A percentile compares a stretch with the other conserved stretches of the same genome.
phyloP scores from a whole-genome alignment of 164 flowering plant genomes.

The Akebia trifoliata region DNA sequence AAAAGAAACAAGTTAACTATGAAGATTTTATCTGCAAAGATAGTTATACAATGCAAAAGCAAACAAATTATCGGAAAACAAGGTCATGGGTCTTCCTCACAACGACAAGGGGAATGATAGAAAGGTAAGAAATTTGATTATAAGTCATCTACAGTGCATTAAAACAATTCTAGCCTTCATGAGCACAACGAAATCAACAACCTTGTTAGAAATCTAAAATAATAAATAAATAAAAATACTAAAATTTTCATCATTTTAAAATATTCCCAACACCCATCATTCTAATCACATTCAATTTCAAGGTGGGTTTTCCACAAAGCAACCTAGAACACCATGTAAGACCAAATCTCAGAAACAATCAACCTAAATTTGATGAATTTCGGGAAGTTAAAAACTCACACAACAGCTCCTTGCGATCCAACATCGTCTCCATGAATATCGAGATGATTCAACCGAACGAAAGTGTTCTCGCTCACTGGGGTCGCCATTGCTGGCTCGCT shows the following conservation, averaged over 20 bases:
- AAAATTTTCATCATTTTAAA: too few relatives aligned
- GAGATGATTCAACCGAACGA: conserved; percentile 54
- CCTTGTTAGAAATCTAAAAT: too few relatives aligned
- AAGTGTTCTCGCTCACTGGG: conserved; percentile 53
- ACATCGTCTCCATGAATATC: conserved; percentile 77
- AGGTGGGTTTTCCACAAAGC: too few relatives aligned
- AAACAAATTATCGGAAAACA: neutral
- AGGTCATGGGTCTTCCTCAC: neutral
- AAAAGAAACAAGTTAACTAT: neutral
- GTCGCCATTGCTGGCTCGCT: conserved; percentile 64
- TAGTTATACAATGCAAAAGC: neutral
- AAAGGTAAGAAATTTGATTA: neutral
- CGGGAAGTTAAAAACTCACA: conserved; percentile 29
- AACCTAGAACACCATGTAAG: too few relatives aligned
- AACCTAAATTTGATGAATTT: neutral
- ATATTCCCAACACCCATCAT: too few relatives aligned
- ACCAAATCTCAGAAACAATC: too few relatives aligned
- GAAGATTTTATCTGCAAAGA: neutral
- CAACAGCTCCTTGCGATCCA: conserved; percentile 55
- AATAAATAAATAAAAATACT: too few relatives aligned
- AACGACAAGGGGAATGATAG: neutral
- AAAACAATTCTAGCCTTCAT: neutral
- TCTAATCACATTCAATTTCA: too few relatives aligned
- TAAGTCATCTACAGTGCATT: neutral
- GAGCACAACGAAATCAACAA: neutral